Percentiles rank a stretch among this genome's conserved stretches.
These are phyloP conservation scores for Yarrowia sp. DNA, from an alignment of 805 yeast species.

Conservation along the genomic window DNA sequence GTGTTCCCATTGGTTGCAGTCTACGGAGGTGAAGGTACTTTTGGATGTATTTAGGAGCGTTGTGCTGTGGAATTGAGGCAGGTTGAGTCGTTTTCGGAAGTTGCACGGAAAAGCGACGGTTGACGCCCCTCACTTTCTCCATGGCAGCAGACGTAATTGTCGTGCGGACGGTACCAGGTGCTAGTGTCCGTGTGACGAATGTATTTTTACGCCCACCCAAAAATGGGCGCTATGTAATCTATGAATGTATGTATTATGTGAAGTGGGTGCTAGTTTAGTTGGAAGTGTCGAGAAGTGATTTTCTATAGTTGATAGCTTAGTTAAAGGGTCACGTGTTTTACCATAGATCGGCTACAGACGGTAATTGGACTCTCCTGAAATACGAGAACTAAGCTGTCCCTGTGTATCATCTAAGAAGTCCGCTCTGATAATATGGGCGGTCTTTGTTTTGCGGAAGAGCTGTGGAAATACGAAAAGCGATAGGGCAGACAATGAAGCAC, in stretches of 20 bases:
- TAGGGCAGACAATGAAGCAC: too few relatives aligned
- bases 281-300: too few relatives aligned
- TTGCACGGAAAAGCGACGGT: background rate
- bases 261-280: too few relatives aligned
- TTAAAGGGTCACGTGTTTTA: too few relatives aligned
- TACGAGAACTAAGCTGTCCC: too few relatives aligned
- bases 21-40: background rate
- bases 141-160: background rate
- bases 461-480: too few relatives aligned
- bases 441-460: too few relatives aligned
- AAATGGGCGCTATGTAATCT: conserved; percentile 20
- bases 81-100: background rate
- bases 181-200: background rate
- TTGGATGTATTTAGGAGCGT: conserved; percentile 13
- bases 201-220: conserved; percentile 8
- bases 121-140: background rate
- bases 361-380: too few relatives aligned
- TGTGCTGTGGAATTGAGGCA: background rate
- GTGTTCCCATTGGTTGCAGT: background rate
- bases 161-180: background rate
- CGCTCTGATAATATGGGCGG: too few relatives aligned
- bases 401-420: too few relatives aligned
- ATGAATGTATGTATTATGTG: conserved; percentile 18
- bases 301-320: too few relatives aligned
- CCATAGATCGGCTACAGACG: too few relatives aligned